Evolutionary conservation across 148 eudicot species (phyloP), one percentile per base, ranked within the genome.

Genomic region (Chenopodium formosanum): DNA sequence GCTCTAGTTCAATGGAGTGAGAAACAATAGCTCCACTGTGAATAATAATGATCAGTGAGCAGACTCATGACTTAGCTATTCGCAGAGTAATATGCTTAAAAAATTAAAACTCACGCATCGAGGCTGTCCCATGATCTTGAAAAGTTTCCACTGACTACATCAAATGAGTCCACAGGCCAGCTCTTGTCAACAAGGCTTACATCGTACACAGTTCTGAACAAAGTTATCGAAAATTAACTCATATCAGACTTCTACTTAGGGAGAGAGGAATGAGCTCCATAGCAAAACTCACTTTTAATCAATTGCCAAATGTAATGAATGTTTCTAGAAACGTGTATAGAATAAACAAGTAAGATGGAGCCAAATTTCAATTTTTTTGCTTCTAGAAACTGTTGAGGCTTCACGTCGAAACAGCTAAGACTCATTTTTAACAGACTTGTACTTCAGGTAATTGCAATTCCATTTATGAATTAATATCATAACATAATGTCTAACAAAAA

Each of bases 81-180:
- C 19, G 9, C 23, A 73, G 9, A n/a, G 16, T 4, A 62, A 8
- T 73, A 16, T 65, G 73, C 25, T 50, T 70, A 60, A 44, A 7
- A 23, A 68, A 14, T 78, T 2, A 22, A 70, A 37, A 76, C 92
- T 87, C 84, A 91, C 94, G 83, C 85, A 25, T 87, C 91, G 44
- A 91, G 89, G 83, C 75, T 89, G 50, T 91, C 94, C 94, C 94
- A 88, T 50, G 92, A 67, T 82, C 79, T 87, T 25, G 90, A 87
- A 75, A 90, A 85, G 87, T 90, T 91, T 23, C 94, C 94, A 63
- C 83, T 86, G 9, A 89, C 78, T 65, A 87, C 50, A 67, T 86
- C 88, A 78, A 91, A 91, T 4, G 86, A 71, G 34, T 90, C 90
- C 66, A 79, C 34, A 29, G 88, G 75, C 94, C 94, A 91, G 71